phyloP scores from a whole-genome alignment of 176 grass and related monocot species.

The Aegilops tauschii region DNA sequence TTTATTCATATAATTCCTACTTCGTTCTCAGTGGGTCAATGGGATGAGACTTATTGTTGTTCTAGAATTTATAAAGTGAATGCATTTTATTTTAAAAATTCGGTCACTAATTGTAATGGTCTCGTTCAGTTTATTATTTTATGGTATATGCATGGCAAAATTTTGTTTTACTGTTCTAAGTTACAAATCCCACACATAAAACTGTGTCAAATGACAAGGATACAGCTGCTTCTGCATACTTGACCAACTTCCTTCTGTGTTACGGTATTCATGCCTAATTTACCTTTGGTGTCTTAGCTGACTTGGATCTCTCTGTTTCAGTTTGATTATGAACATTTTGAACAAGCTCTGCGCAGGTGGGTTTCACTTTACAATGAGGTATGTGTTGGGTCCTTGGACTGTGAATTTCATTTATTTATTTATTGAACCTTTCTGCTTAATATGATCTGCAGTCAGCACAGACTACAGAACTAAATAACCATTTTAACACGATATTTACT shows the following conservation, averaged over 20 bases:
- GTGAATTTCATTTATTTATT: background rate
- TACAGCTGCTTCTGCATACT: background rate
- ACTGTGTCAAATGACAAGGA: background rate
- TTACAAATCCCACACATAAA: background rate
- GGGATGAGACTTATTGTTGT: background rate
- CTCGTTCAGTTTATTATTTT: background rate
- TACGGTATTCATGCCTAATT: background rate
- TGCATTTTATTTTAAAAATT: background rate
- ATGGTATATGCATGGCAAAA: background rate
- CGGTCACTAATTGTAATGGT: background rate
- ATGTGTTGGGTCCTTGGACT: background rate
- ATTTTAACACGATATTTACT: constrained; percentile 5
- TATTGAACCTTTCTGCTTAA: background rate
- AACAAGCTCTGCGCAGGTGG: constrained; percentile 55
- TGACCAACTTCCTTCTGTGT: background rate
- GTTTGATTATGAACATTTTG: constrained; percentile 47
- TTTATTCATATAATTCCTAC: constrained; percentile 2
- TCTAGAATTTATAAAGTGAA: background rate
- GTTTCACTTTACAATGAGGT: constrained; percentile 88
- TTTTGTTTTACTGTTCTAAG: background rate
- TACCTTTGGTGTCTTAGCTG: background rate
- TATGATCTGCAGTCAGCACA: background rate
- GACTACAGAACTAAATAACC: background rate
- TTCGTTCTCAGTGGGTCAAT: background rate
- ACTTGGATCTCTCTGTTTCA: constrained; percentile 32